Evolutionary conservation across 179 eudicot species (phyloP), one percentile per base, ranked within the genome.

Genomic region (Pouteria campechiana): DNA sequence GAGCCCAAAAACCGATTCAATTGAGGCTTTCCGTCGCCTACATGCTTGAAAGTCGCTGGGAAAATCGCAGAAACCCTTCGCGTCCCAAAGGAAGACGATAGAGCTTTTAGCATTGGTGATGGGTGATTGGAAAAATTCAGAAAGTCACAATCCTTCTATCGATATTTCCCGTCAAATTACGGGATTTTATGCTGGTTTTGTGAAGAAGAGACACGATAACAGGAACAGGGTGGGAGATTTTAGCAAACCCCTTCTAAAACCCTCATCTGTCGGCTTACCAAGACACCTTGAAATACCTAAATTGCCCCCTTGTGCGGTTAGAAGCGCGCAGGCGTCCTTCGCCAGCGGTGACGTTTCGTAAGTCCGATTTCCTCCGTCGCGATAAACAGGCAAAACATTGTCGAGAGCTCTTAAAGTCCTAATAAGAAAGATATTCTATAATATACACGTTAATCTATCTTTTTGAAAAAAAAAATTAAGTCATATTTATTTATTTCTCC

Each of bases 91-190:
- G 77, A 53, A 41, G 75, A 48, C 1, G 79, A 64, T 6, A 83
- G 52, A 23, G 44, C 63, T 60, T 79, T 83, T 79, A 83, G 70
- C 93, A 79, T 79, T 44, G 41, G 51, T 7, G 15, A 14, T 11
- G 30, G 37, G 18, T 3, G n/a, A 19, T 12, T 28, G 19, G 36
- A 1, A 12, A 28, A 18, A 1, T 16, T 22, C 5, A 17, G 33
- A 2, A 10, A 10, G 36, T 42, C 1, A 19, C 15, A 7, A 16
- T 27, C 20, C 10, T 3, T 6, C n/a, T 3, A 17, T 5, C 18
- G 41, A 7, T 8, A 9, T 25, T 15, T 16, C 9, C 18, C 5
- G 19, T 25, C 3, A 9, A 27, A 2, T 38, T 25, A 19, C 11
- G 19, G 16, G 11, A 17, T 16, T 9, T 50, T 45, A 38, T 9